Base-by-base conservation (phyloP, 2,329 filamentous ascomycete species). In the Aspergillus sergii region DNA sequence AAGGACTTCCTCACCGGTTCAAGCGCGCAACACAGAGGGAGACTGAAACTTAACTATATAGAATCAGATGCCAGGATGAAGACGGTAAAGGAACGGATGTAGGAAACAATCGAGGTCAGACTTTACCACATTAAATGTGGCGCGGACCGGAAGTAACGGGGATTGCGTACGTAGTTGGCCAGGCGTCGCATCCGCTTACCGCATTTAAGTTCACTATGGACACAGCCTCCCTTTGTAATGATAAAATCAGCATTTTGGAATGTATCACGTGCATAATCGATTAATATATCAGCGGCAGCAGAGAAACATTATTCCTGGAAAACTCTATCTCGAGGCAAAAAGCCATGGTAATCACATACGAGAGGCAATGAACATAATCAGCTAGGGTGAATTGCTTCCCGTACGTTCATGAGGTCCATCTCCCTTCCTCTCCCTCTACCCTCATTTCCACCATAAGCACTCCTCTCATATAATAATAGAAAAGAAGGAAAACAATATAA, bases 101-200 rank as follows among this genome's bases (percentile, higher is more conserved):
- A 34, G 12, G 45, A 48, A 32, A 36, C 23, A 12, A 55, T 8
- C 10, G 12, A 14, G 12, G 32, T 55, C 14, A 34, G 30, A 39
- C 39, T 45, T 28, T 39, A 50, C 21, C 19, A 41, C 39, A 41
- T 28, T 28, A 28, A 28, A 28, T 43, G 45, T 66, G 59, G 66
- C 58, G 64, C 56, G 53, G 64, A 60, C 39, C 51, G 51, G 30
- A 36, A 54, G 51, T 54, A 39, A 23, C 45, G 51, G 54, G 45
- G 39, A 56, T 55, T 64, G 63, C 61, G 32, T 59, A 61, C 64
- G 46, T 59, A 63, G 46, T 68, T 66, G 60, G 64, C 55, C 10
- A 60, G 7, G 60, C 60, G 61, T 60, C 57, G 66, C 58, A 43
- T 58, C 61, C 59, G 39, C 51, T 32, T 41, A 19, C 39, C 16